These are phyloP conservation scores for Tetracladium setigerum DNA, from an alignment of 495 filamentous ascomycete species.

Conservation along the genomic window DNA sequence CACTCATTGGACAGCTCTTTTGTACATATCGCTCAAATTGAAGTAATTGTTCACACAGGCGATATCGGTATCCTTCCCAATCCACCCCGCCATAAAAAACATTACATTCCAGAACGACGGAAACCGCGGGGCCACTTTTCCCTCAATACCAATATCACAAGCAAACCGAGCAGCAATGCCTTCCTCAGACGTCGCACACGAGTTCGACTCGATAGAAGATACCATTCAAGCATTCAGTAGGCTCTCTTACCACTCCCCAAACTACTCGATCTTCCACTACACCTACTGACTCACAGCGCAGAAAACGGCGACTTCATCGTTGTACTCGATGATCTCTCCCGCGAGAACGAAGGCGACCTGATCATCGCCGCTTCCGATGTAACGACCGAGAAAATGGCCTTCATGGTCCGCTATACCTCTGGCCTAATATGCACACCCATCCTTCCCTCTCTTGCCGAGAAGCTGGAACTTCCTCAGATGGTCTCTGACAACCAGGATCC, in stretches of 20 bases:
- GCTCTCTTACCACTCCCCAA: slow-evolving; percentile 6
- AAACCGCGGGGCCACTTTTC: slow-evolving; percentile 17
- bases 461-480: slow-evolving; percentile 83
- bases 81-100: no score
- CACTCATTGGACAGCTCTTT: no score
- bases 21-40: no score
- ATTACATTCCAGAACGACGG: no score
- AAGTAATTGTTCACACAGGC: no score
- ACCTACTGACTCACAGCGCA: slow-evolving; percentile 23
- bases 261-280: background rate
- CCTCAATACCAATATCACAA: background rate
- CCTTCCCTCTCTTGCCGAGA: slow-evolving; percentile 51
- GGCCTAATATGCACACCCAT: slow-evolving; percentile 88
- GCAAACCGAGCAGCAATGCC: slow-evolving; percentile 17
- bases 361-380: slow-evolving; percentile 86
- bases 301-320: slow-evolving; percentile 90
- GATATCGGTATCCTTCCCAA: no score
- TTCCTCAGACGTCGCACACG: slow-evolving; percentile 23
- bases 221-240: slow-evolving; percentile 76
- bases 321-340: slow-evolving; percentile 79
- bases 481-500: slow-evolving; percentile 73
- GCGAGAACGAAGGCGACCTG: slow-evolving; percentile 97
- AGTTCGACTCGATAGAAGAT: slow-evolving; percentile 83
- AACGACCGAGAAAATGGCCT: slow-evolving; percentile 87
- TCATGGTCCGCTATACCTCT: slow-evolving; percentile 84